Evolutionary conservation across 2,329 filamentous ascomycete species (phyloP).

Genomic region (Blastomyces emzantsi): DNA sequence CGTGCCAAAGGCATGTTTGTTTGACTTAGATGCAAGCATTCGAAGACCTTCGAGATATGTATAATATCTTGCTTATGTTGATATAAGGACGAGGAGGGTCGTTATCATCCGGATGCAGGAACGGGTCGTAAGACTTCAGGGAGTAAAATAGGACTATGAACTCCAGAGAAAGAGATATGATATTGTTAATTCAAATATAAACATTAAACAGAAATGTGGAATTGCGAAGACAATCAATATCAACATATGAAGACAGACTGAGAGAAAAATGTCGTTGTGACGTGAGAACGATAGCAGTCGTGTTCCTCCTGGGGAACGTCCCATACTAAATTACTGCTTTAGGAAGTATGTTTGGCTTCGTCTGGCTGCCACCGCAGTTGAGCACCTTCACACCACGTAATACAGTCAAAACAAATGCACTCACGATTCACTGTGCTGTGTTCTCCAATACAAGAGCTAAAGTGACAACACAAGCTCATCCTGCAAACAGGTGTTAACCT

Average conservation of each 20-base stretch:
- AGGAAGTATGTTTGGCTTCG: conserved; percentile 7
- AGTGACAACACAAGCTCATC: not conserved
- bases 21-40: not conserved
- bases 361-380: not conserved
- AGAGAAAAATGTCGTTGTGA: not conserved
- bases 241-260: not conserved
- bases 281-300: not conserved
- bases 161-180: not conserved
- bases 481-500: not conserved
- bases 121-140: not conserved
- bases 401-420: not conserved
- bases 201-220: not conserved
- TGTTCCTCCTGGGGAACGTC: not conserved
- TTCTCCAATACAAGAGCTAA: not conserved
- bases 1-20: conserved; percentile 1
- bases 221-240: not conserved
- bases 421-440: not conserved
- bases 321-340: not conserved
- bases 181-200: not conserved
- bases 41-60: not conserved
- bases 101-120: not conserved
- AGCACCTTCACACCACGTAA: not conserved
- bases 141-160: not conserved
- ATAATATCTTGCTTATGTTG: not conserved
- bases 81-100: not conserved